Base-by-base conservation (phyloP, 352 stramenopile species). In the Globisporangium emineosum region DNA sequence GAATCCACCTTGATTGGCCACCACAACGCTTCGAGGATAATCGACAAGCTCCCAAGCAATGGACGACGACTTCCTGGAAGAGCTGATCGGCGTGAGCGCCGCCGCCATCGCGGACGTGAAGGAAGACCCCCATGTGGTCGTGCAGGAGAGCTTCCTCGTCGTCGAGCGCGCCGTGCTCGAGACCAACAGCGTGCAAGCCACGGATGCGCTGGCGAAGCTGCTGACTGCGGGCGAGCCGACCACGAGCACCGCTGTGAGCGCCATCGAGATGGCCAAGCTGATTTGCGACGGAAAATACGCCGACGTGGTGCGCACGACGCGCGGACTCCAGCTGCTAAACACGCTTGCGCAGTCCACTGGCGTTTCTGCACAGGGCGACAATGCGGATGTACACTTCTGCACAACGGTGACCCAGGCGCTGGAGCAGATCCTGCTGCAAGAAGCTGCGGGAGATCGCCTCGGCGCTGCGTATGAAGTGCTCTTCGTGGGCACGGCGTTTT, bases 241-340 rank as follows among this genome's bases (percentile, higher is more conserved):
- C 21, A 33, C 52, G 10, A 55, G 69, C 35, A 60, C 66, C 35
- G 52, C 21, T 23, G 52, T 52, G 42, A 25, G 66, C 25, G 77
- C 79, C 12, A 51, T 90, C 27, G 55, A 57, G 21, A 78, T 91
- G 71, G 79, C 77, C 6, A 73, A 79, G 64, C 67, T 86, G 30
- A 61, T 94, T 40, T 88, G 73, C 42, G 70, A 86, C 45, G 85
- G 82, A 12, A 52, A 78, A 19, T 94, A 92, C 60, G 80, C 76
- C 1, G 79, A 81, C 19, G 71, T 89, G 0, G 55, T 94, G 57
- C 78, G 81, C 23, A 68, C 81, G 5, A 50, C 66, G 13, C 62
- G 72, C 23, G 70, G 72, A 10, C 65, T 79, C 60, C 68, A 55
- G 17, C 33, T 90, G 29, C 50, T 88, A 5, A 54, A 75, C 13